phyloP scores from a whole-genome alignment of 163 green algal species.

The Trebouxia gelatinosa region DNA sequence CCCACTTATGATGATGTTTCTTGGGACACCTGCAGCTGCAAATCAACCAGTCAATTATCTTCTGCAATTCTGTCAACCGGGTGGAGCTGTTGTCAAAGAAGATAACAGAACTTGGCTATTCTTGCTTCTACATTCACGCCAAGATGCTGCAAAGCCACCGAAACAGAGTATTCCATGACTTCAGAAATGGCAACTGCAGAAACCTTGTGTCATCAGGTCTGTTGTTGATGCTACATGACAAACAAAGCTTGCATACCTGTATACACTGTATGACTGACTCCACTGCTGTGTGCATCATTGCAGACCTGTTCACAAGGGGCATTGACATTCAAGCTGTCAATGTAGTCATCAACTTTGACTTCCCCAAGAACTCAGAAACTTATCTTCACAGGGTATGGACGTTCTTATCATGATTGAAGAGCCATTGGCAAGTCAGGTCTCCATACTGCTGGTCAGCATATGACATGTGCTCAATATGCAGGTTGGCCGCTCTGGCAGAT shows the following conservation, averaged over 20 bases:
- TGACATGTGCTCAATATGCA: constrained; percentile 38
- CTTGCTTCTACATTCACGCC: constrained; percentile 99
- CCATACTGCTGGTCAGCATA: too few species aligned
- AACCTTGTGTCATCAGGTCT: constrained; percentile 96
- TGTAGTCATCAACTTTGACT: constrained; percentile 99
- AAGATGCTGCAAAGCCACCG: constrained; percentile 99
- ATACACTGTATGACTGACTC: too few species aligned
- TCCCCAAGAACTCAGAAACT: constrained; percentile 99
- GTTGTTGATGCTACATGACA: background rate
- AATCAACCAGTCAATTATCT: constrained; percentile 99
- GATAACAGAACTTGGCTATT: constrained; percentile 99
- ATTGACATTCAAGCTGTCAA: constrained; percentile 99
- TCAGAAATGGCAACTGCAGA: constrained; percentile 95
- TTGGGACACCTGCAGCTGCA: constrained; percentile 81
- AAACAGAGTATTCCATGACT: constrained; percentile 99
- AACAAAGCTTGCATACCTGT: too few species aligned
- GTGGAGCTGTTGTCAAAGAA: constrained; percentile 99
- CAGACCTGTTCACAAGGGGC: constrained; percentile 98
- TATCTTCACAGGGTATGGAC: constrained; percentile 96
- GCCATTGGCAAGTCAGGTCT: too few species aligned
- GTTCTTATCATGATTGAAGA: too few species aligned
- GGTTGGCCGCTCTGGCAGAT: constrained; percentile 93
- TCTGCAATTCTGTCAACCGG: constrained; percentile 99
- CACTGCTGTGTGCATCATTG: too few species aligned
- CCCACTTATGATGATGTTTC: constrained; percentile 9